These are phyloP conservation scores for Kewa caespitosa DNA, from an alignment of 179 eudicot genomes.

Conservation along the genomic window DNA sequence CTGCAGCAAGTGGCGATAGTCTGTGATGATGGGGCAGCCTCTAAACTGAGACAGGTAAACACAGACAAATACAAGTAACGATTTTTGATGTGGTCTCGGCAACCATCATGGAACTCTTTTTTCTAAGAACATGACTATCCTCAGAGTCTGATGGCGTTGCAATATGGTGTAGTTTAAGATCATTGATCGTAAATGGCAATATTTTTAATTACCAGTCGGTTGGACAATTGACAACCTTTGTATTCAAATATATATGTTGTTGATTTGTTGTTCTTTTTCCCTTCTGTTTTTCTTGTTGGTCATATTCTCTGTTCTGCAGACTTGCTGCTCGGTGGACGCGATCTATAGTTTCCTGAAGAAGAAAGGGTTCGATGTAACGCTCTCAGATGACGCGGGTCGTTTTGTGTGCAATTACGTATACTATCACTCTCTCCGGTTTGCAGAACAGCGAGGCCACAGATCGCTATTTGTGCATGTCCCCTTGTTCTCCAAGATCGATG, in stretches of 20 bases:
- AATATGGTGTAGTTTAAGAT: not conserved
- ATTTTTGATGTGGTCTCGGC: not conserved
- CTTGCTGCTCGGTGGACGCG: constrained; percentile 45
- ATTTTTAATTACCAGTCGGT: too few species aligned
- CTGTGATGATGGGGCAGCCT: constrained; percentile 54
- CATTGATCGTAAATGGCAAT: not conserved
- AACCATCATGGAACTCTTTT: not conserved
- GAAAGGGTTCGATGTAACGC: constrained; percentile 47
- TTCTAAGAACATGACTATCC: not conserved
- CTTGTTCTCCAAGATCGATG: constrained; percentile 54
- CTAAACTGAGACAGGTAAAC: constrained; percentile 57
- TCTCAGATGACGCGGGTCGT: constrained; percentile 72
- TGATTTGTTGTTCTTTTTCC: not conserved
- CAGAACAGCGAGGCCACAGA: constrained; percentile 57
- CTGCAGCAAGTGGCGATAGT: constrained; percentile 55
- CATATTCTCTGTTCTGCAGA: constrained; percentile 36
- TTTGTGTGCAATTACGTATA: constrained; percentile 81
- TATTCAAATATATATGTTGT: not conserved
- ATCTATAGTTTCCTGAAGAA: constrained; percentile 44
- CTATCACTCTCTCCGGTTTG: constrained; percentile 71
- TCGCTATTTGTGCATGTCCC: constrained; percentile 85
- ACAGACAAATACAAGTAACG: not conserved
- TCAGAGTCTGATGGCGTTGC: not conserved
- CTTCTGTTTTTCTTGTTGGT: constrained; percentile 10
- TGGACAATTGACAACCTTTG: not conserved